A percentile compares a stretch with the other conserved stretches of the same genome.
Evolutionary conservation across 169 alveolate genomes (phyloP).

Genomic region (Perkinsus olseni): DNA sequence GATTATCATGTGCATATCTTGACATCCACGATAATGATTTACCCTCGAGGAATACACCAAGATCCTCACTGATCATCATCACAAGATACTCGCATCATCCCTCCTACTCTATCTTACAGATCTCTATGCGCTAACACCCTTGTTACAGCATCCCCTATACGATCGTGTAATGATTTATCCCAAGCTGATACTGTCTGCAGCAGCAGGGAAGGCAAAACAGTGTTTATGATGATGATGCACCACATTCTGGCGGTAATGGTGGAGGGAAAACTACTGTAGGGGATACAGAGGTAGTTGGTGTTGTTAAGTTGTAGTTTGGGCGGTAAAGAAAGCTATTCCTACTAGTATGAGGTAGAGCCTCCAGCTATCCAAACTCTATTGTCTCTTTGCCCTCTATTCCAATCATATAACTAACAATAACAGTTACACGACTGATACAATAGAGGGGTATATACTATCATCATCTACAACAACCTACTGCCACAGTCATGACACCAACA

Average conservation of each 20-base stretch:
- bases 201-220: no score
- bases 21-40: neutral
- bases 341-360: neutral
- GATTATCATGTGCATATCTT: neutral
- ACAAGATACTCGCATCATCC: neutral
- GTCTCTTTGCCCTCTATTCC: neutral
- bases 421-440: neutral
- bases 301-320: neutral
- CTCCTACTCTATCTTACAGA: neutral
- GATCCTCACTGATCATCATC: neutral
- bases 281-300: neutral
- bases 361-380: neutral
- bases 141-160: neutral
- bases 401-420: neutral
- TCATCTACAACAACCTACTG: neutral
- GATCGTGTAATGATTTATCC: neutral
- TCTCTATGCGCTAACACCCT: neutral
- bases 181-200: neutral
- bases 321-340: neutral
- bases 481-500: no score
- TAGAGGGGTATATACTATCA: neutral
- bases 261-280: neutral
- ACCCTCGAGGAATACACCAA: neutral
- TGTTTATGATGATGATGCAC: neutral
- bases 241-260: neutral